Conservation (phyloP, 108 stramenopile species). For the Cyclotella atomus region DNA sequence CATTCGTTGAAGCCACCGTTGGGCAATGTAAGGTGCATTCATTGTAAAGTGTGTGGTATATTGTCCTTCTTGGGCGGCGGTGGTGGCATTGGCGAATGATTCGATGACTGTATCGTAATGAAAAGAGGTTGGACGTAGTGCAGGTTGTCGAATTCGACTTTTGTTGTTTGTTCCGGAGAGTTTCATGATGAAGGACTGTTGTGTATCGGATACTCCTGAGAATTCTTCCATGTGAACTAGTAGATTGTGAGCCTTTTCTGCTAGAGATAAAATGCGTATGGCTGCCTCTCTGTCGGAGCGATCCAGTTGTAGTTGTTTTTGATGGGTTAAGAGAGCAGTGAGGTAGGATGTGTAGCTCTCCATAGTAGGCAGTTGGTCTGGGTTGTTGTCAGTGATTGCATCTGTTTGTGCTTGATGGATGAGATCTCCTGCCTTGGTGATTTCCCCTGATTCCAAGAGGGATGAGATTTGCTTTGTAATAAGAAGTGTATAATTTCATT, state of each 20-base stretch:
- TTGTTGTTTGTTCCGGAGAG: conserved; percentile 7
- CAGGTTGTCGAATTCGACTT: conserved; percentile 13
- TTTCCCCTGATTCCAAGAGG: conserved; percentile 39
- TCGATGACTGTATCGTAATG: conserved; percentile 45
- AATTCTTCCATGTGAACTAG: conserved; percentile 51
- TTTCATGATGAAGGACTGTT: conserved; percentile 50
- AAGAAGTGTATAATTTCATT: neutral
- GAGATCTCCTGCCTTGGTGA: conserved; percentile 25
- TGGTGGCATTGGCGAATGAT: conserved; percentile 39
- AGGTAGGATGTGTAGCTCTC: conserved; percentile 46
- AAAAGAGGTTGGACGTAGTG: conserved; percentile 41
- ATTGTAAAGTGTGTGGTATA: conserved; percentile 32
- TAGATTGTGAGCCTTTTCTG: conserved; percentile 43
- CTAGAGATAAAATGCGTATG: conserved; percentile 19
- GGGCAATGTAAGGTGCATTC: conserved; percentile 43
- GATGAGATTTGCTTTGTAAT: conserved; percentile 29
- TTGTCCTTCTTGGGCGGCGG: conserved; percentile 21
- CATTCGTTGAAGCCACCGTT: conserved; percentile 52
- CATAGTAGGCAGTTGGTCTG: conserved; percentile 34
- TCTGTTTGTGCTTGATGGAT: conserved; percentile 32
- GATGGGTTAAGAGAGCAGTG: conserved; percentile 34
- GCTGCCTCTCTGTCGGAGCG: conserved; percentile 1
- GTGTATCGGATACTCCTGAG: conserved; percentile 48
- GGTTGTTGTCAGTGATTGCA: conserved; percentile 20
- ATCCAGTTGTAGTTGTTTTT: conserved; percentile 29